phyloP scores from a whole-genome alignment of 371 early-diverging fungal species.

The Apophysomyces trapeziformis region DNA sequence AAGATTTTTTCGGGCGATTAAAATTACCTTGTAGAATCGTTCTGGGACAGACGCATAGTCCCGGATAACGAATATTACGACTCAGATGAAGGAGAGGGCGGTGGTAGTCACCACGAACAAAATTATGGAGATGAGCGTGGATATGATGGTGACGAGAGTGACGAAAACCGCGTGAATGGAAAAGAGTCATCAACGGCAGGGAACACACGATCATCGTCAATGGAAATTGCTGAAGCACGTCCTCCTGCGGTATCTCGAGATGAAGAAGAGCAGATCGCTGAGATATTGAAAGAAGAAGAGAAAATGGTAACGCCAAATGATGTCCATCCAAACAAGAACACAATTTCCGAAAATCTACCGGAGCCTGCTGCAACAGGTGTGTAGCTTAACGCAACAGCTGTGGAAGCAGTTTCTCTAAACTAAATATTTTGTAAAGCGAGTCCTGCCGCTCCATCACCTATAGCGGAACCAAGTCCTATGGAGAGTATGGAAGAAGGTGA shows the following conservation, averaged over 20 bases:
- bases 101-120: constrained; percentile 41
- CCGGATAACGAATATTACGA: constrained; percentile 73
- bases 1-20: background rate
- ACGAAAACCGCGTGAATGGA: constrained; percentile 22
- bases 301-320: background rate
- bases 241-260: constrained; percentile 32
- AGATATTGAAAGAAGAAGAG: constrained; percentile 31
- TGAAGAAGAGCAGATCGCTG: constrained; percentile 39
- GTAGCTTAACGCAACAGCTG: background rate
- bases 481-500: constrained; percentile 55
- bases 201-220: constrained; percentile 21
- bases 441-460: constrained; percentile 11
- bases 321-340: constrained; percentile 1
- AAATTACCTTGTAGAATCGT: constrained; percentile 36
- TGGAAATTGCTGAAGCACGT: constrained; percentile 18
- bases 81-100: constrained; percentile 68
- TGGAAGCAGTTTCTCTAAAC: constrained; percentile 1
- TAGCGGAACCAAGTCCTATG: constrained; percentile 8
- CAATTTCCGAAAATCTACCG: background rate
- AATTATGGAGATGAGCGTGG: constrained; percentile 27
- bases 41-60: constrained; percentile 63
- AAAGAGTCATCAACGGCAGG: constrained; percentile 11
- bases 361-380: background rate
- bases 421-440: constrained; percentile 8
- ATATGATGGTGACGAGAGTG: constrained; percentile 26